Percentiles rank a stretch among this genome's conserved stretches.
These are phyloP conservation scores for Plasmopara muralis DNA, from an alignment of 352 stramenopile genomes.

Conservation along the genomic window DNA sequence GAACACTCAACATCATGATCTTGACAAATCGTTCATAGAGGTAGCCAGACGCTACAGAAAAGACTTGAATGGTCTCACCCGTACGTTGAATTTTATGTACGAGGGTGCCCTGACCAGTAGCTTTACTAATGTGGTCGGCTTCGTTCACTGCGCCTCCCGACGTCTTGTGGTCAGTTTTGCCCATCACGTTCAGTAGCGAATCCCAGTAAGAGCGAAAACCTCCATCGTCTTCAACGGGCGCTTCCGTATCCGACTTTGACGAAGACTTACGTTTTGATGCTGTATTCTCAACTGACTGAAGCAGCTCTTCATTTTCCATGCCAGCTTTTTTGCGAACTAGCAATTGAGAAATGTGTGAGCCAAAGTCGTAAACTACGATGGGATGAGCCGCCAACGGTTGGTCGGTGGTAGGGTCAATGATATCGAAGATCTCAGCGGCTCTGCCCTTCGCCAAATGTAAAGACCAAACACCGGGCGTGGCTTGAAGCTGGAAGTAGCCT, in stretches of 20 bases:
- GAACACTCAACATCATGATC: conserved; percentile 99
- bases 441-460: conserved; percentile 85
- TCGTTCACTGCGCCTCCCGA: conserved; percentile 12
- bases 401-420: conserved; percentile 50
- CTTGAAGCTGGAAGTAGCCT: conserved; percentile 99
- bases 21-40: conserved; percentile 99
- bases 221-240: conserved; percentile 42
- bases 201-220: conserved; percentile 61
- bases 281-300: conserved; percentile 30
- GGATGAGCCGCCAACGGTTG: conserved; percentile 29
- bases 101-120: conserved; percentile 12
- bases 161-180: conserved; percentile 27
- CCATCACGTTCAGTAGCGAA: conserved; percentile 64
- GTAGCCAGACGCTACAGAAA: conserved; percentile 95
- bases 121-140: conserved; percentile 4
- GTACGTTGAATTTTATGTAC: conserved; percentile 30
- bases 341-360: conserved; percentile 79
- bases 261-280: conserved; percentile 7
- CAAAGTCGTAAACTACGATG: conserved; percentile 82
- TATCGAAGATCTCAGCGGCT: conserved; percentile 70
- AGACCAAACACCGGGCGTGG: conserved; percentile 92
- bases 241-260: conserved; percentile 15
- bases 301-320: conserved; percentile 70
- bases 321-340: conserved; percentile 89
- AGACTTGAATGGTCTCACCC: conserved; percentile 97